Conservation (phyloP, 2,329 filamentous ascomycete species). For the Alternaria panax region DNA sequence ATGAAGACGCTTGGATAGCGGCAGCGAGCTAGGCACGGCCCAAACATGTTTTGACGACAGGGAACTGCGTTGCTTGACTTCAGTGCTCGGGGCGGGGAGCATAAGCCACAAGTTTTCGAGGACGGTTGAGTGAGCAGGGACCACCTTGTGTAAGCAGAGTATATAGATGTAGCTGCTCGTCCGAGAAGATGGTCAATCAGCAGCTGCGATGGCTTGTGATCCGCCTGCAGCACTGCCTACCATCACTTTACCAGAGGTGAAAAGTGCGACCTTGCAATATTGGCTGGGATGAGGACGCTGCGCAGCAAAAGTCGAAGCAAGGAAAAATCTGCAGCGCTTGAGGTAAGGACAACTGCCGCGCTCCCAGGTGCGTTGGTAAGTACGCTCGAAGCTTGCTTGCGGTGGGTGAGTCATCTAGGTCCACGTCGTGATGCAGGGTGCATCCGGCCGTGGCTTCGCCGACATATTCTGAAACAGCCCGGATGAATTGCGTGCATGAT, state of each 20-base stretch:
- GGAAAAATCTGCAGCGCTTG: slow-evolving; percentile 9
- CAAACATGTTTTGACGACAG: slow-evolving; percentile 16
- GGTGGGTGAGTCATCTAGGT: slow-evolving; percentile 43
- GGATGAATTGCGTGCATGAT: slow-evolving; percentile 28
- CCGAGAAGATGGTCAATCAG: slow-evolving; percentile 14
- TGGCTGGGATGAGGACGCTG: slow-evolving; percentile 10
- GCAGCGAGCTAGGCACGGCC: slow-evolving; percentile 1
- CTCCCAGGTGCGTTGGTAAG: slow-evolving; percentile 10
- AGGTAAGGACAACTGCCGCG: slow-evolving; percentile 21
- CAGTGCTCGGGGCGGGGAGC: slow-evolving; percentile 18
- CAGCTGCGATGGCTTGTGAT: slow-evolving; percentile 30
- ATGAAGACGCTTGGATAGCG: slow-evolving; percentile 2
- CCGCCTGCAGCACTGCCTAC: slow-evolving; percentile 13
- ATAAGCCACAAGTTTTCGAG: slow-evolving; percentile 25
- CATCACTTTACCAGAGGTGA: slow-evolving; percentile 12
- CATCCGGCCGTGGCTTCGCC: slow-evolving; percentile 27
- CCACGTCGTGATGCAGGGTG: slow-evolving; percentile 41
- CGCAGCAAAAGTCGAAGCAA: background rate
- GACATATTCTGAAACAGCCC: slow-evolving; percentile 43
- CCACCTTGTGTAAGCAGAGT: slow-evolving; percentile 18
- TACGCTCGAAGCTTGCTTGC: slow-evolving; percentile 17
- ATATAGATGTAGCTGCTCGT: slow-evolving; percentile 7
- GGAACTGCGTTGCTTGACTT: slow-evolving; percentile 1
- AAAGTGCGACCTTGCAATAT: slow-evolving; percentile 23
- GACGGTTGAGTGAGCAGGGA: slow-evolving; percentile 32